Conservation (phyloP, 1,139 yeast species). For the Geotrichum citri-aurantii region DNA sequence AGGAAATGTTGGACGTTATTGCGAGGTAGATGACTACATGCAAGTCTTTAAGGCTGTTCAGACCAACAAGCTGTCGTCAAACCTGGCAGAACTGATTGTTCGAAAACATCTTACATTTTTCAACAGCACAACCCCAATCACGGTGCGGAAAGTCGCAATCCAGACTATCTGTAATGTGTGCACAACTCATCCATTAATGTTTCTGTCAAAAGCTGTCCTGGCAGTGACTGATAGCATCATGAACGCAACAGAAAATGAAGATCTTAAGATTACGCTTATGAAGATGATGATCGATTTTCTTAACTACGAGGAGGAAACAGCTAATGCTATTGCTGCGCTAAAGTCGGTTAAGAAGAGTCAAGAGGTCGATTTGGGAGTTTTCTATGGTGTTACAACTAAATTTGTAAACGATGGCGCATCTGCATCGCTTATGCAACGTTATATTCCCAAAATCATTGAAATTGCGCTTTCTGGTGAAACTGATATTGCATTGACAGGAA, state of each 20-base stretch:
- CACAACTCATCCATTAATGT: conserved; percentile 55
- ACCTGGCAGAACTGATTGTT: conserved; percentile 50
- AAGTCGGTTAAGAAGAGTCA: conserved; percentile 34
- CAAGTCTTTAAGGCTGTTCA: conserved; percentile 42
- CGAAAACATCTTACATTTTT: conserved; percentile 54
- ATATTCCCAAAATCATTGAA: conserved; percentile 44
- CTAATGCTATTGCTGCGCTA: conserved; percentile 32
- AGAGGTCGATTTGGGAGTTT: conserved; percentile 45
- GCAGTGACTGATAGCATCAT: conserved; percentile 51
- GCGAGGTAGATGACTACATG: conserved; percentile 49
- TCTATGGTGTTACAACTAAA: conserved; percentile 47
- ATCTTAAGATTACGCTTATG: conserved; percentile 46
- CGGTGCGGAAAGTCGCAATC: conserved; percentile 47
- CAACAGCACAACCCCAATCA: conserved; percentile 32
- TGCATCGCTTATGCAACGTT: conserved; percentile 64
- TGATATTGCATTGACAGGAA: conserved; percentile 44
- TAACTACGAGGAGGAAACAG: conserved; percentile 43
- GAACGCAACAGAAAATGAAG: conserved; percentile 26
- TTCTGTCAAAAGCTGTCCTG: conserved; percentile 46
- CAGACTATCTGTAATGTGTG: conserved; percentile 55
- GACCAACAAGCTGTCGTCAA: conserved; percentile 40
- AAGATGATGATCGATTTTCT: conserved; percentile 54
- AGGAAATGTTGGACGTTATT: conserved; percentile 65
- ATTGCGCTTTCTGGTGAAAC: conserved; percentile 47
- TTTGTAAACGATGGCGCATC: conserved; percentile 64